Evolutionary conservation across 1,284 basidiomycete genomes (phyloP), one percentile per base, ranked within the genome.

Genomic region (Moesziomyces parantarcticus): DNA sequence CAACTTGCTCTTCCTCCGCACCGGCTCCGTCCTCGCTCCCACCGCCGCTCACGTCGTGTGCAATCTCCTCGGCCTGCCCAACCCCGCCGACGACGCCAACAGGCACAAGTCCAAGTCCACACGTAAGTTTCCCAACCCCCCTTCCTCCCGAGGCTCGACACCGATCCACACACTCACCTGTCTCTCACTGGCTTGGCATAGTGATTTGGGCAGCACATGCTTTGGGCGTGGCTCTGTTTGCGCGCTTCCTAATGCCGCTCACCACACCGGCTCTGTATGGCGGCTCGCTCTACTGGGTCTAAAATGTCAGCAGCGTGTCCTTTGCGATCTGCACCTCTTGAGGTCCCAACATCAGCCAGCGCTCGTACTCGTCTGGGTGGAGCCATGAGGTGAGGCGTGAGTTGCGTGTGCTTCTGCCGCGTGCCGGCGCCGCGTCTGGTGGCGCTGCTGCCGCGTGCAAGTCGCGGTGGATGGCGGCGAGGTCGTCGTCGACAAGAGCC

Each of bases 51-150:
- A 99, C 84, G 86, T 92, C 3, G 94, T 94, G 80, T 98, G 96
- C 86, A 99, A 99, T 82, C 82, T 92, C 46, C 95, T 97, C 93
- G 95, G 95, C 2, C 76, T 95, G n/a, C 93, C 93, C 3, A 59
- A 76, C 10, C 86, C 87, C 18, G 84, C 86, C 22, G 75, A 54
- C 32, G 88, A 87, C 25, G 69, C 87, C 23, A 67, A 78, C 21
- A 74, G 82, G 39, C 85, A 82, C 67, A 86, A 86, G 5, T 77
- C 76, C 53, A 79, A 80, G 51, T 85, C 85, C 78, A 71, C 75
- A 14, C 69, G 86, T 87, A 83, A 76, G 86, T 85, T 18, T 8
- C 26, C n/a, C 29, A 26, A 4, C 5, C 32, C 32, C 32, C 11
- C 32, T 34, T 34, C 32, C 32, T 11, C 29, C 29, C 6, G 29